Percentiles rank a stretch among this genome's conserved stretches.
Evolutionary conservation across 164 flowering plant species (phyloP).

Genomic region (Chimonanthus praecox): DNA sequence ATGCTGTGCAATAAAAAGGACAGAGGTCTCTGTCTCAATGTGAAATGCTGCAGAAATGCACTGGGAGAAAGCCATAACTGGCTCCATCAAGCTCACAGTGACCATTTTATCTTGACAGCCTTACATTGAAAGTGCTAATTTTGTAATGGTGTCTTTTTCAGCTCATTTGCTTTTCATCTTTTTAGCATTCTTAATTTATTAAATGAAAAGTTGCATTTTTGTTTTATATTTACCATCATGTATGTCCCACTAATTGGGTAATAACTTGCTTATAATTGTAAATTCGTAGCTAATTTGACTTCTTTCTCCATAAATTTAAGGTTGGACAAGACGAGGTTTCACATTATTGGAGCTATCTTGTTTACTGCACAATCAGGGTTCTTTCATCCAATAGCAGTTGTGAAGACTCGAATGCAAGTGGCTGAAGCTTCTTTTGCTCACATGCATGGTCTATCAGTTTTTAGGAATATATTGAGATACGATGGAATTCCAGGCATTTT

Average conservation of each 20-base stretch:
- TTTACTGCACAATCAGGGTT: slow-evolving; percentile 57
- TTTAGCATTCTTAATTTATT: background rate
- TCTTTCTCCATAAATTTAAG: slow-evolving; percentile 21
- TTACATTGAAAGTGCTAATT: too few species aligned
- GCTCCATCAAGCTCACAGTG: too few species aligned
- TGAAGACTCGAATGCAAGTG: slow-evolving; percentile 85
- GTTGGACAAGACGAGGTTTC: slow-evolving; percentile 84
- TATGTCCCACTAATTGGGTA: too few species aligned
- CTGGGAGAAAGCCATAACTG: too few species aligned
- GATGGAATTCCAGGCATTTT: slow-evolving; percentile 73
- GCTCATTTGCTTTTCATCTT: background rate
- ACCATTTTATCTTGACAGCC: too few species aligned
- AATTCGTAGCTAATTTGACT: background rate
- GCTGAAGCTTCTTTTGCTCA: slow-evolving; percentile 41
- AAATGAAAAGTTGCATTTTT: background rate
- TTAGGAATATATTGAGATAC: slow-evolving; percentile 35
- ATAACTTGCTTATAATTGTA: background rate
- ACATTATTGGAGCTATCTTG: slow-evolving; percentile 66
- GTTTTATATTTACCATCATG: too few species aligned
- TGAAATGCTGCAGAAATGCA: too few species aligned
- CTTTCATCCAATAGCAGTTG: slow-evolving; percentile 68
- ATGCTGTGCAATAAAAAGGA: too few species aligned
- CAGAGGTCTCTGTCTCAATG: too few species aligned
- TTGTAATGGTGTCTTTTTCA: background rate
- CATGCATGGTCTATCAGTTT: slow-evolving; percentile 45